Base-by-base conservation (phyloP, 192 early-diverging fungal genomes). In the Backusella macrospora region DNA sequence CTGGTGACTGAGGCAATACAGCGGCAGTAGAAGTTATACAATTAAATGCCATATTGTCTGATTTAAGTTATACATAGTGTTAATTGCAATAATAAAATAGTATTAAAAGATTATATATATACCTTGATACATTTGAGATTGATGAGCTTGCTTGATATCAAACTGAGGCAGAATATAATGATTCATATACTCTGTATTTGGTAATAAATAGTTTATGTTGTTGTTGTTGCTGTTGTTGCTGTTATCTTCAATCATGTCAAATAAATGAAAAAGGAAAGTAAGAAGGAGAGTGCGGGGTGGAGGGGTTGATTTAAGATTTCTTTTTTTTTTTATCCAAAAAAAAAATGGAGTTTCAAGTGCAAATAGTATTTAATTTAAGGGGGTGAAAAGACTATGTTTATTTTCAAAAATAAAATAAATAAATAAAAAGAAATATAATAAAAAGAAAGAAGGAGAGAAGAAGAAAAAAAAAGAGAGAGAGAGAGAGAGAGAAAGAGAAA, bases 1-100 rank as follows among this genome's bases (percentile, higher is more conserved):
- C 65, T 66, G 65, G 65, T 3, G 65, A 66, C 10, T 66, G 65
- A 43, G 65, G 65, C 3, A 66, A 66, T 43, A 66, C 40, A 66
- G 43, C 38, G 18, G 52, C 18, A 26, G 52, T 59, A 59, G 52
- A 59, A 59, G 52, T 18, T 59, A 59, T 59, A 26, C 52, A 59
- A 5, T n/a, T 10, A 59, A 59, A 12, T 40, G 18, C 6, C 40
- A 42, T 21, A 18, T 65, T 65, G 15, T 40, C 37, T 40, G 9
- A 18, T 64, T 38, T 38, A 6, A 40, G 14, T 52, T 52, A 21
- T 40, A 8, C n/a, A 23, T 59, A 8, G 9, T 46, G 14, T 14
- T 14, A 46, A 46, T 14, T 14, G 14, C 23, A 59, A 43, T 52
- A 52, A 52, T 65, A 65, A 39, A 65, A 15, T 21, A 26, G 14